phyloP scores from a whole-genome alignment of 176 grass and related monocot genomes.

The Poa annua region DNA sequence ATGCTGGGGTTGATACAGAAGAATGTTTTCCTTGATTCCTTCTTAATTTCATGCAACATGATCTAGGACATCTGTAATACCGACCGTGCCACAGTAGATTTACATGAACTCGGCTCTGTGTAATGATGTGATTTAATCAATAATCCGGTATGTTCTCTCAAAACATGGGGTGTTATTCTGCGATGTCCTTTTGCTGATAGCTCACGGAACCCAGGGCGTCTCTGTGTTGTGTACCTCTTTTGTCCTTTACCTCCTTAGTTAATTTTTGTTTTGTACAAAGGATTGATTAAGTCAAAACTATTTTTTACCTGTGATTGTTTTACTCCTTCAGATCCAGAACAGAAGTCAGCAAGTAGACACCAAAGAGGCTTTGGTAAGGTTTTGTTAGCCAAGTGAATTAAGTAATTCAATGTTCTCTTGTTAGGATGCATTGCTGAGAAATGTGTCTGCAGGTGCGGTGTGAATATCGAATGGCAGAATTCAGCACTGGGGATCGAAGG shows the following conservation, averaged over 20 bases:
- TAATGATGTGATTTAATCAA: too few relatives aligned
- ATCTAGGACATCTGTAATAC: constrained; percentile 1
- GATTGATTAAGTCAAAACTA: not conserved
- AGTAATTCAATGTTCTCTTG: not conserved
- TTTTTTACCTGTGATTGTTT: not conserved
- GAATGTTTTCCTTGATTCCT: not conserved
- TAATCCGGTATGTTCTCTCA: too few relatives aligned
- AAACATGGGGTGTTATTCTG: not conserved
- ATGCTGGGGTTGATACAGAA: not conserved
- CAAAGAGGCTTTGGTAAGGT: constrained; percentile 75
- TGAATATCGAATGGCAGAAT: constrained; percentile 98
- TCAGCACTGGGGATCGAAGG: constrained; percentile 91
- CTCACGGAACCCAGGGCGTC: not conserved
- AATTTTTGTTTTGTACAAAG: not conserved
- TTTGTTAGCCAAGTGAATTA: constrained; percentile 10
- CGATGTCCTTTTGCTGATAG: not conserved
- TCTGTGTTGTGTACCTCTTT: constrained; percentile 17
- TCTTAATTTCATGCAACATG: not conserved
- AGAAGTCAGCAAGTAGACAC: constrained; percentile 69
- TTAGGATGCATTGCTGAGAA: constrained; percentile 42
- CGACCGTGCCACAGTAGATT: not conserved
- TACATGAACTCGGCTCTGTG: too few relatives aligned
- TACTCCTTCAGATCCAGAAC: constrained; percentile 72
- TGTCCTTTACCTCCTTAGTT: not conserved
- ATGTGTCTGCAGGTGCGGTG: constrained; percentile 76